Conservation (phyloP, 1,284 basidiomycete genomes). For the Malassezia slooffiae region DNA sequence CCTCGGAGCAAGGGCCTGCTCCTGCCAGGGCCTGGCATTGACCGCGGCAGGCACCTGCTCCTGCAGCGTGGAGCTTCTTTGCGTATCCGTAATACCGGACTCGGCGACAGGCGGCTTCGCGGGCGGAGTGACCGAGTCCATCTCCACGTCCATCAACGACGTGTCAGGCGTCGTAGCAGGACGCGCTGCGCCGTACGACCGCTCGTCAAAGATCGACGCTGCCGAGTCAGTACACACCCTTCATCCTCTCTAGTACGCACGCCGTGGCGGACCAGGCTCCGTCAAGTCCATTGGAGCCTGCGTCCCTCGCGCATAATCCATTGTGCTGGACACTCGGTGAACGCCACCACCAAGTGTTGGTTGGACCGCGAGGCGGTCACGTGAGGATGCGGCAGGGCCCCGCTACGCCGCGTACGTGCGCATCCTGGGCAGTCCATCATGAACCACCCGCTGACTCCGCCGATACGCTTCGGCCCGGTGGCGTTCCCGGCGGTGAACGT, state of each 20-base stretch:
- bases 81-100: too few relatives aligned
- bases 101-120: constrained; percentile 10
- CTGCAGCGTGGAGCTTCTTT: too few relatives aligned
- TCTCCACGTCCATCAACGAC: constrained; percentile 17
- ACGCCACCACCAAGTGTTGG: constrained; percentile 15
- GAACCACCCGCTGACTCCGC: constrained; percentile 33
- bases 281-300: constrained; percentile 37
- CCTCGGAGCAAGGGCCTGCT: too few relatives aligned
- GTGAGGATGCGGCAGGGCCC: too few relatives aligned
- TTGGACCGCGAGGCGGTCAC: too few relatives aligned
- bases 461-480: constrained; percentile 31
- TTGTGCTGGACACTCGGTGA: too few relatives aligned
- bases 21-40: too few relatives aligned
- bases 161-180: constrained; percentile 3
- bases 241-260: too few relatives aligned
- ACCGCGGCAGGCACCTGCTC: too few relatives aligned
- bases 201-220: constrained; percentile 14
- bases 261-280: constrained; percentile 19
- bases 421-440: too few relatives aligned
- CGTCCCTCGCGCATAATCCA: constrained; percentile 20
- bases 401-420: too few relatives aligned
- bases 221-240: neutral
- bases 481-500: constrained; percentile 18
- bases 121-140: constrained; percentile 24
- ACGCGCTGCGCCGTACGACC: neutral